These are phyloP conservation scores for Populus davidiana DNA, from an alignment of 345 rosid genomes.

Conservation along the genomic window DNA sequence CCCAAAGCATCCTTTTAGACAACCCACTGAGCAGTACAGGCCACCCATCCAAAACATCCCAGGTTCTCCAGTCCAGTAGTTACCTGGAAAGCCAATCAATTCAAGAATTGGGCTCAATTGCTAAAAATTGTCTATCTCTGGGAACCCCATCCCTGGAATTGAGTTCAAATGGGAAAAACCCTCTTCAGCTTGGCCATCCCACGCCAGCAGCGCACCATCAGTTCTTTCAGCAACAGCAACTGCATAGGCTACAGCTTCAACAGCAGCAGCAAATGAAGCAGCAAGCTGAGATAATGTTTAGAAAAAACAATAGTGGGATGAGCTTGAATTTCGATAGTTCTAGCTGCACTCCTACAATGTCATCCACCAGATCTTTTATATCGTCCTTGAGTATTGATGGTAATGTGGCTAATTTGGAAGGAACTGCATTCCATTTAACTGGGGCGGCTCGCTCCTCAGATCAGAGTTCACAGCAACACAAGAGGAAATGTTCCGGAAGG, in stretches of 20 bases:
- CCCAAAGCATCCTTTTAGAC: constrained; percentile 60
- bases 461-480: constrained; percentile 60
- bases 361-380: constrained; percentile 66
- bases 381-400: constrained; percentile 77
- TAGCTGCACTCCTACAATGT: constrained; percentile 73
- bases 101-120: constrained; percentile 51
- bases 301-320: constrained; percentile 59
- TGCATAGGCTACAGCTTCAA: constrained; percentile 41
- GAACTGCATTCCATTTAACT: constrained; percentile 54
- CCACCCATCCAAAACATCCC: constrained; percentile 37
- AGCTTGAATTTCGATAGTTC: constrained; percentile 70
- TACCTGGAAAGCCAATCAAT: constrained; percentile 26
- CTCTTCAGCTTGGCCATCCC: constrained; percentile 49
- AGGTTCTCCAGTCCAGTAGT: constrained; percentile 41
- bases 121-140: constrained; percentile 48
- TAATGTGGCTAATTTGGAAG: constrained; percentile 61
- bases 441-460: constrained; percentile 56
- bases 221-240: constrained; percentile 52
- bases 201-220: constrained; percentile 40
- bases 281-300: constrained; percentile 73
- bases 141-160: constrained; percentile 49
- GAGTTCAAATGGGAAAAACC: constrained; percentile 54
- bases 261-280: constrained; percentile 60
- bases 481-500: constrained; percentile 59
- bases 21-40: constrained; percentile 38